A percentile compares a stretch with the other conserved stretches of the same genome.
These are phyloP conservation scores for Boechera divaricarpa DNA, from an alignment of 345 rosid genomes.

Conservation along the genomic window DNA sequence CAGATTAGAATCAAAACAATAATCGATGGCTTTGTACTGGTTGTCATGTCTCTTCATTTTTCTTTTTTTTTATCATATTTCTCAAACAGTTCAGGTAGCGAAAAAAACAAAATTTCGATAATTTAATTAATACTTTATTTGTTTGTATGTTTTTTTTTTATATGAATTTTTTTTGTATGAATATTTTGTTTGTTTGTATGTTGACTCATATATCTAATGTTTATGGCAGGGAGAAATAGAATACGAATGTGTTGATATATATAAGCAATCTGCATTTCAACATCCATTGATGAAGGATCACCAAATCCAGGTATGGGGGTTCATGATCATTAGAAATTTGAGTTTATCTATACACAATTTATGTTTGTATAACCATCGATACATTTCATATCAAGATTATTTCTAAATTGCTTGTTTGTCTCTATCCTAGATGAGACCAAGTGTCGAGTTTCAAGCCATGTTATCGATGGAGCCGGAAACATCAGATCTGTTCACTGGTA, in stretches of 20 bases:
- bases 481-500: not conserved
- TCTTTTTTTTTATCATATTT: not conserved
- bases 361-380: not conserved
- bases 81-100: conserved; percentile 18
- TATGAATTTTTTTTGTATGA: not conserved
- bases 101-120: not conserved
- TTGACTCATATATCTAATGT: conserved; percentile 11
- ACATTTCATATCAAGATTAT: not conserved
- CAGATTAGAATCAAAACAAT: not conserved
- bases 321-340: not conserved
- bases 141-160: not conserved
- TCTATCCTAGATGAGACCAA: conserved; percentile 29
- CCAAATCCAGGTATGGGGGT: conserved; percentile 9
- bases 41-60: not conserved
- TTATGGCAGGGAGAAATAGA: conserved; percentile 21
- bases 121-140: not conserved
- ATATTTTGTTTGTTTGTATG: not conserved
- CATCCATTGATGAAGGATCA: conserved; percentile 28
- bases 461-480: conserved; percentile 4
- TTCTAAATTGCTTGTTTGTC: not conserved
- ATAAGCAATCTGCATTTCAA: conserved; percentile 36
- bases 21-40: conserved; percentile 11
- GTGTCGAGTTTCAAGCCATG: conserved; percentile 22
- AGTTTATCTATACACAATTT: not conserved
- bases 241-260: conserved; percentile 28